Conservation (phyloP, 176 grass and related monocot species). For the Phoenix roebelenii region DNA sequence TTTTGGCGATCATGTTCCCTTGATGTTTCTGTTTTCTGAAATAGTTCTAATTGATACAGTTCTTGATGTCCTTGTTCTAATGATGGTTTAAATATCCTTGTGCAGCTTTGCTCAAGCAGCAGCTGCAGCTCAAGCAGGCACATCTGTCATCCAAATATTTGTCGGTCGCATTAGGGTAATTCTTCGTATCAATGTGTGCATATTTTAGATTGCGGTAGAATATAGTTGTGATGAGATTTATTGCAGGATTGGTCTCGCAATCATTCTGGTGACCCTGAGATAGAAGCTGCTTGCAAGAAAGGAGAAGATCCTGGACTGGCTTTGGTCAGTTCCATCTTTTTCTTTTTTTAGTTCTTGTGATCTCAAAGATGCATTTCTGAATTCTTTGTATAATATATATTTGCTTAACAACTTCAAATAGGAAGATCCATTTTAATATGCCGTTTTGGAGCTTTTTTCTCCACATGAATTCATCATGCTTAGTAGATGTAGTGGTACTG, state of each 20-base stretch:
- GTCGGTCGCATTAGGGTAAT: constrained; percentile 89
- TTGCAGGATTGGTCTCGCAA: constrained; percentile 84
- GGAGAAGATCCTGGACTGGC: constrained; percentile 84
- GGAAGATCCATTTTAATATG: no score
- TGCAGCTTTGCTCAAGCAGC: constrained; percentile 93
- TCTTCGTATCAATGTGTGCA: neutral
- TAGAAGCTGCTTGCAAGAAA: constrained; percentile 73
- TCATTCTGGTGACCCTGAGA: constrained; percentile 81
- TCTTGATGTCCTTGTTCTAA: no score
- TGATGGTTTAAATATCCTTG: constrained; percentile 13
- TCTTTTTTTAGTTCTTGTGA: no score
- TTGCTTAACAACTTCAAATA: no score
- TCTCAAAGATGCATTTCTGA: no score
- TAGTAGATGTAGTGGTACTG: no score
- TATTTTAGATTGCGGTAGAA: neutral
- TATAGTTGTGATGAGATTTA: constrained; percentile 10
- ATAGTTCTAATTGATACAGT: neutral
- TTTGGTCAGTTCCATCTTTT: constrained; percentile 37
- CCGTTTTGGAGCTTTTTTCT: no score
- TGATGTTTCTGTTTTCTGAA: no score
- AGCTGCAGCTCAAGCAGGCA: constrained; percentile 88
- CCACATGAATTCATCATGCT: no score
- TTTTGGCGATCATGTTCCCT: no score
- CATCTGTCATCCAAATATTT: constrained; percentile 96
- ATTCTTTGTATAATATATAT: no score